Percentiles rank a stretch among this genome's conserved stretches.
Conservation (phyloP, 2,329 filamentous ascomycete genomes). For the Phoma sp. region DNA sequence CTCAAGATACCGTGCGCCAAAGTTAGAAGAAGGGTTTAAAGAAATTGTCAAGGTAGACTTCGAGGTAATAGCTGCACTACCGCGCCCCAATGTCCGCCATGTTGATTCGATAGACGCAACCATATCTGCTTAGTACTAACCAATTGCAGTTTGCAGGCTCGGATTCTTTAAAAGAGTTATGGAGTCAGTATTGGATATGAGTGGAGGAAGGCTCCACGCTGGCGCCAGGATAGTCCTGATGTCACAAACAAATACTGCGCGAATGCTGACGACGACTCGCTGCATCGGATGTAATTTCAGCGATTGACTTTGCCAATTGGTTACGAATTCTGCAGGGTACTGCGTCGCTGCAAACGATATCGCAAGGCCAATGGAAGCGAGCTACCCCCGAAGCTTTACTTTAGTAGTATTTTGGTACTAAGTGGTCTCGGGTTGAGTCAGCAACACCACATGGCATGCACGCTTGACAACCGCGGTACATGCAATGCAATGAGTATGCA, state of each 20-base stretch:
- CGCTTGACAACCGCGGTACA: conserved; percentile 2
- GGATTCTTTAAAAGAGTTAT: conserved; percentile 70
- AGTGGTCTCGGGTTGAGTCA: conserved; percentile 5
- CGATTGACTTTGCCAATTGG: conserved; percentile 16
- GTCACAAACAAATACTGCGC: conserved; percentile 5
- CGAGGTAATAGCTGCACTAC: conserved; percentile 52
- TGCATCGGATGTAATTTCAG: conserved; percentile 1
- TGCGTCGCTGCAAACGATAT: background rate
- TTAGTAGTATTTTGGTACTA: conserved; percentile 14
- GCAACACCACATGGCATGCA: conserved; percentile 7
- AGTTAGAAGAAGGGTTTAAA: conserved; percentile 77
- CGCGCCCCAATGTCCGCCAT: background rate
- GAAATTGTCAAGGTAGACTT: conserved; percentile 81
- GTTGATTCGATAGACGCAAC: background rate
- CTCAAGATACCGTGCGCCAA: conserved; percentile 75
- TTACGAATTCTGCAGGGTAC: conserved; percentile 4
- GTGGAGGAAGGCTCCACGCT: conserved; percentile 18
- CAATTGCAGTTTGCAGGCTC: conserved; percentile 66
- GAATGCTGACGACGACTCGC: conserved; percentile 23
- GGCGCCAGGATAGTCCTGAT: conserved; percentile 16
- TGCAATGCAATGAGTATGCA: conserved; percentile 12
- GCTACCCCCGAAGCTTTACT: conserved; percentile 29
- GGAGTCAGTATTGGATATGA: conserved; percentile 78
- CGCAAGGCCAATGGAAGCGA: conserved; percentile 10
- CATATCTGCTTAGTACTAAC: conserved; percentile 26